Evolutionary conservation across 2,329 filamentous ascomycete genomes (phyloP), one percentile per base, ranked within the genome.

Genomic region (Nothophaeocryptopus gaeumannii): DNA sequence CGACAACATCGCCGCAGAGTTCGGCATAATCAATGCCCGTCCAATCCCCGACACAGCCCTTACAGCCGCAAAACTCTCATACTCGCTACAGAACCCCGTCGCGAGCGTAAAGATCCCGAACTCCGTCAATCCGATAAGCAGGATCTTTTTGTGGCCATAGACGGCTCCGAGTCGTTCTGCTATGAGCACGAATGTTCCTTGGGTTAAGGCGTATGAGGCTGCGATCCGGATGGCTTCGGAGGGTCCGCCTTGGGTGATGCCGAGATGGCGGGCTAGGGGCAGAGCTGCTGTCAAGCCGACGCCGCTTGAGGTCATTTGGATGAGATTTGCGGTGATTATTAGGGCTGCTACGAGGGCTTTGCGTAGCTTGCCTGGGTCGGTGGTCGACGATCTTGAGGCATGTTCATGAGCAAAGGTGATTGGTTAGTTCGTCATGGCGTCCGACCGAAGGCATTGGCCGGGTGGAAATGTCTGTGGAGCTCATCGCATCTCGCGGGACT

Each of bases 71-170:
- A 45, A 45, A 13, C 16, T 26, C n/a, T 26, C 20, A 16, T 45
- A 45, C 5, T 36, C 5, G 11, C 13, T 20, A 16, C 42, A 45
- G 16, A 45, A 45, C 8, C 15, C 33, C n/a, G 20, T 45, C 8
- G 26, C 42, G 8, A 45, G 16, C 2, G 42, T 20, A 10, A 45
- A 45, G 5, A 45, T 26, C 20, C 20, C 20, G 7, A 26, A 26
- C 20, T 26, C 20, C 20, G 7, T 26, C 20, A 26, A 26, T 26
- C 20, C 20, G 13, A 41, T 40, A 14, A 55, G 10, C 15, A 55
- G 16, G n/a, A 55, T 29, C 11, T 30, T 16, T 32, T 49, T 55
- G 39, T 55, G 49, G 11, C 53, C 53, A 26, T 48, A 55, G 7
- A 45, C 38, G n/a, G 42, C 32, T 4, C 53, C 53, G 5, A 52